These are phyloP conservation scores for Penicillium canariense DNA, from an alignment of 495 filamentous ascomycete species.

Conservation along the genomic window DNA sequence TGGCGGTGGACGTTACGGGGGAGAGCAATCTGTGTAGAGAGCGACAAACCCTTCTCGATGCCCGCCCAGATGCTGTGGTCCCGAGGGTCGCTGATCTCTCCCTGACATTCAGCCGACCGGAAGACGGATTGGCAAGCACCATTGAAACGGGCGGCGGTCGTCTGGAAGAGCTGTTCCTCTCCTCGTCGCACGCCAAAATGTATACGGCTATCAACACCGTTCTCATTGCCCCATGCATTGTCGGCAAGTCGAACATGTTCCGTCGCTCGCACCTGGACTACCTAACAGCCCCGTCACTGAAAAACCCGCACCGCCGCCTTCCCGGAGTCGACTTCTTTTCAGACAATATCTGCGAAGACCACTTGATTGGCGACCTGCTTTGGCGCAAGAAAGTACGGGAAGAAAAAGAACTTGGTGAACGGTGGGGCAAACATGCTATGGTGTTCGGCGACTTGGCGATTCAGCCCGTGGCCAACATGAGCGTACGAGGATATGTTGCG, in stretches of 20 bases:
- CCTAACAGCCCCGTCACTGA: slow-evolving; percentile 58
- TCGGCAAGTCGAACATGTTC: slow-evolving; percentile 99
- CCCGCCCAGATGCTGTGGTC: slow-evolving; percentile 11
- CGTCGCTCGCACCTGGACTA: slow-evolving; percentile 83
- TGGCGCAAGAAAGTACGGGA: slow-evolving; percentile 62
- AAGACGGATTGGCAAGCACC: slow-evolving; percentile 21
- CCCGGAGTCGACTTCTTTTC: slow-evolving; percentile 90
- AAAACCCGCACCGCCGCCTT: slow-evolving; percentile 32
- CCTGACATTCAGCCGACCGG: slow-evolving; percentile 18
- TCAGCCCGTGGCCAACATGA: slow-evolving; percentile 83
- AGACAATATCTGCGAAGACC: slow-evolving; percentile 96
- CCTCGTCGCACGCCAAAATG: slow-evolving; percentile 94
- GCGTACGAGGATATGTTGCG: slow-evolving; percentile 73
- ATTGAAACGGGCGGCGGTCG: slow-evolving; percentile 66
- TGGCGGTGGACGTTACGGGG: slow-evolving; percentile 72
- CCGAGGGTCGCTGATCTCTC: slow-evolving; percentile 1
- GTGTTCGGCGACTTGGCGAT: slow-evolving; percentile 83
- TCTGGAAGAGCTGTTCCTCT: slow-evolving; percentile 91
- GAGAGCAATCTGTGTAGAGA: slow-evolving; percentile 33
- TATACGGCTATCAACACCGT: slow-evolving; percentile 97
- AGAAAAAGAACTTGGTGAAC: slow-evolving; percentile 39
- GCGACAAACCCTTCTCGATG: slow-evolving; percentile 42
- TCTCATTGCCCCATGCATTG: slow-evolving; percentile 84
- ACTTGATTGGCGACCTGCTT: slow-evolving; percentile 88
- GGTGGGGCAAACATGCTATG: slow-evolving; percentile 74